A percentile compares a stretch with the other conserved stretches of the same genome.
phyloP scores from a whole-genome alignment of 116 monocot genomes.

The Posidonia oceanica region DNA sequence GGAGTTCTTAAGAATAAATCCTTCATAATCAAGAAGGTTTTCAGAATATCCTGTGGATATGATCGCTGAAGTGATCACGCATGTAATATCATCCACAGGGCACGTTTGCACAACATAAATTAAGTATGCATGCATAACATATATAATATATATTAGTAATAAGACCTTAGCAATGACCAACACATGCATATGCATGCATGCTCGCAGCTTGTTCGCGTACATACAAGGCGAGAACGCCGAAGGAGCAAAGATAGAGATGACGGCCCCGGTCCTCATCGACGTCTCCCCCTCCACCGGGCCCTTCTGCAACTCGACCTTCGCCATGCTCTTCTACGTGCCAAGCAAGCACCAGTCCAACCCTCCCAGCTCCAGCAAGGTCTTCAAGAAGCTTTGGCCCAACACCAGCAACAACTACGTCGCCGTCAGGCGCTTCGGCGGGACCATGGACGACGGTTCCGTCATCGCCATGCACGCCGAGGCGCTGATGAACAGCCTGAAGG shows the following conservation, averaged over 20 bases:
- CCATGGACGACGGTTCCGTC: slow-evolving; percentile 8
- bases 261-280: slow-evolving; percentile 19
- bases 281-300: slow-evolving; percentile 9
- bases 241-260: slow-evolving; percentile 15
- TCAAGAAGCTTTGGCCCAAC: slow-evolving; percentile 2
- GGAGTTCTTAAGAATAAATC: too few relatives aligned
- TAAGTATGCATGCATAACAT: too few relatives aligned
- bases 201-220: slow-evolving; percentile 15
- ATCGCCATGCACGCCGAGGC: slow-evolving; percentile 6
- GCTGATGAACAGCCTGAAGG: slow-evolving; percentile 8
- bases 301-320: slow-evolving; percentile 16
- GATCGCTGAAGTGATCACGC: too few relatives aligned
- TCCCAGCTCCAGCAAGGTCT: slow-evolving; percentile 6
- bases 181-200: not conserved
- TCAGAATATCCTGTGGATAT: too few relatives aligned
- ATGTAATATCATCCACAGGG: too few relatives aligned
- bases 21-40: too few relatives aligned
- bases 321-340: slow-evolving; percentile 18
- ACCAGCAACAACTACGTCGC: slow-evolving; percentile 1
- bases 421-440: slow-evolving; percentile 12
- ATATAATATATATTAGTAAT: too few relatives aligned
- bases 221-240: slow-evolving; percentile 13
- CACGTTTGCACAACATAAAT: too few relatives aligned
- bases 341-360: slow-evolving; percentile 9
- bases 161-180: too few relatives aligned